Conservation (phyloP, 495 filamentous ascomycete species). For the Platismatia glauca region DNA sequence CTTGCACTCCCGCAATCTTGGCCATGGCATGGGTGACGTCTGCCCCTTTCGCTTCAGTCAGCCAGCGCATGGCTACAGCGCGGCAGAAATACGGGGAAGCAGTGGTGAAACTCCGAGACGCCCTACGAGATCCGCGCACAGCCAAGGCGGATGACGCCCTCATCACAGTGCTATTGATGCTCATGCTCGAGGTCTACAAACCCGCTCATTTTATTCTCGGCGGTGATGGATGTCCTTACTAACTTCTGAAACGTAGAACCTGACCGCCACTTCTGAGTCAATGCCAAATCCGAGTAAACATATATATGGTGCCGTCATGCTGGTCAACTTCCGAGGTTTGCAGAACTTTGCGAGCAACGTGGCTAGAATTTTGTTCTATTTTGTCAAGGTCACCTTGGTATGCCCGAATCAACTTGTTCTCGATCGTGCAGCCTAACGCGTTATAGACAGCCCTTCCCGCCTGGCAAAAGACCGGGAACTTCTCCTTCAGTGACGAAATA, state of each 20-base stretch:
- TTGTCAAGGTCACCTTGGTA: background rate
- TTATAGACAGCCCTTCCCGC: background rate
- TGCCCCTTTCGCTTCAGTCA: background rate
- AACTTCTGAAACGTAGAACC: background rate
- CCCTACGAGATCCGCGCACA: background rate
- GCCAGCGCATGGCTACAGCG: background rate
- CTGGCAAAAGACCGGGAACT: background rate
- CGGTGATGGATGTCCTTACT: background rate
- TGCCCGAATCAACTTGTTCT: background rate
- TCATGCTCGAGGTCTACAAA: background rate
- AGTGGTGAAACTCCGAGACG: background rate
- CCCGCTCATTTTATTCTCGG: background rate
- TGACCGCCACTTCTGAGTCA: background rate
- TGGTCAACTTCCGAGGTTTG: background rate
- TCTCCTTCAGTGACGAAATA: background rate
- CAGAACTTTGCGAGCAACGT: background rate
- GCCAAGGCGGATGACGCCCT: background rate
- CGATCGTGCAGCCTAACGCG: background rate
- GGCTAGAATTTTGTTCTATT: background rate
- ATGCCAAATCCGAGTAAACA: background rate
- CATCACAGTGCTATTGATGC: background rate
- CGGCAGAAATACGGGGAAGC: background rate
- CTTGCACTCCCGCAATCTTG: background rate
- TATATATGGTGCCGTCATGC: background rate
- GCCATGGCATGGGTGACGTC: background rate